A percentile compares a stretch with the other conserved stretches of the same genome.
These are phyloP conservation scores for Strigomonas oncopelti DNA, from an alignment of 208 protist genomes.

Conservation along the genomic window DNA sequence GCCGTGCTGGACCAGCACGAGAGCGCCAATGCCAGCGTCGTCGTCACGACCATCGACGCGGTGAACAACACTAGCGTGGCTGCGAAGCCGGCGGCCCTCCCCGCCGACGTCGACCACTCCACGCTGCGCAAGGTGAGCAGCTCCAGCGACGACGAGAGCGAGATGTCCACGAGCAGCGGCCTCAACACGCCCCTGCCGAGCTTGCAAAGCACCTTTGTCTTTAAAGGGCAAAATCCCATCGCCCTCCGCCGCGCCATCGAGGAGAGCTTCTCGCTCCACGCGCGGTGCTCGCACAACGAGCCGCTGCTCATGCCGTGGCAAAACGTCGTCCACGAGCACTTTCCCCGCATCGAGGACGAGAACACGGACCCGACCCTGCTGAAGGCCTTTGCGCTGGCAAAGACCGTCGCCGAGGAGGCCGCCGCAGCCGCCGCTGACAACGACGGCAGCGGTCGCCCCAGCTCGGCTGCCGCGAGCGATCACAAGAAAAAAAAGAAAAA, in stretches of 20 bases:
- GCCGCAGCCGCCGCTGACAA: background rate
- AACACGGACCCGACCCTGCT: slow-evolving; percentile 20
- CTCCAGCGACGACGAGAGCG: background rate
- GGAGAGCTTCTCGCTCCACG: slow-evolving; percentile 50
- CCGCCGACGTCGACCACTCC: background rate
- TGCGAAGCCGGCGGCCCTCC: background rate
- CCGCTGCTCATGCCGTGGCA: slow-evolving; percentile 24
- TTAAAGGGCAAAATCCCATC: slow-evolving; percentile 33
- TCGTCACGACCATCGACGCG: slow-evolving; percentile 8
- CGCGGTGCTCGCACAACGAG: slow-evolving; percentile 50
- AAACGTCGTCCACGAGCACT: slow-evolving; percentile 14
- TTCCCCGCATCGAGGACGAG: slow-evolving; percentile 27
- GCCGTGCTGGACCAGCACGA: slow-evolving; percentile 7
- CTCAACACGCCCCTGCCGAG: background rate
- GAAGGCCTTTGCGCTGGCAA: background rate
- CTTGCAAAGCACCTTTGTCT: slow-evolving; percentile 15
- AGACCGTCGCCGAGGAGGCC: background rate
- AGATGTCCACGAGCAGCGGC: background rate
- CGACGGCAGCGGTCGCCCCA: background rate
- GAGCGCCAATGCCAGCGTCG: background rate
- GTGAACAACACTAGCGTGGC: background rate
- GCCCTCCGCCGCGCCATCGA: slow-evolving; percentile 70
- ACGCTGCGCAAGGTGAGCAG: background rate
- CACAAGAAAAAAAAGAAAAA: background rate
- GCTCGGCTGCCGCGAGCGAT: background rate